Base-by-base conservation (phyloP, 805 yeast species). In the Vanderwaltozyma tropicalis region DNA sequence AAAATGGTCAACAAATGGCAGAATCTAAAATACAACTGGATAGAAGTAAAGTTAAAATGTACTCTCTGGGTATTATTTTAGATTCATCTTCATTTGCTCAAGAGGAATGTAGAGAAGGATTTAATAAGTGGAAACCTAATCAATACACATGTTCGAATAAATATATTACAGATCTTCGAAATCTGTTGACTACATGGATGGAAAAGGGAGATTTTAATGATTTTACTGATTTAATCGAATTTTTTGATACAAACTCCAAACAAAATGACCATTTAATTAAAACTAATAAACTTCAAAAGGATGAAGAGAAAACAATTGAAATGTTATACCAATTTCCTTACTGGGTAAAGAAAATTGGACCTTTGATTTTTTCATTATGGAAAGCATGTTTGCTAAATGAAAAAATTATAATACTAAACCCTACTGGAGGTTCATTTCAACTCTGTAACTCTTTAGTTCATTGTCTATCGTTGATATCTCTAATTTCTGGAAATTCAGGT, bases 61-160 rank as follows among this genome's bases (percentile, higher is more conserved):
- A 67, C 49, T 74, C 87, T 2, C 52, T 81, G 9, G 88, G 87
- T 0, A 57, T 80, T 1, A 56, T 80, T 16, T 63, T 74, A 14
- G 76, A 75, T 41, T 72, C 71, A 9, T 12, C 8, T 13, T 14
- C 21, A 9, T 3, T 18, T n/a, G 14, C 5, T 14, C 11, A 17
- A 29, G 25, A 31, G 8, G 20, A 5, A 25, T 14, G 18, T 13
- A 7, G 20, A 31, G 5, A n/a, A 21, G 3, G 6, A 13, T 11
- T 13, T n/a, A 16, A 24, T 12, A 15, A 24, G 4, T 29, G 21
- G 18, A 29, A 19, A 21, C 19, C 37, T 6, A 18, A 33, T 25
- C 28, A 38, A 31, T 43, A 45, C 28, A 42, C 41, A 26, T 38
- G 48, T 30, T 47, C 51, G 12, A 44, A 46, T 16, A 44, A 46